Conservation (phyloP, 1,284 basidiomycete genomes). For the Peniophora sp. region DNA sequence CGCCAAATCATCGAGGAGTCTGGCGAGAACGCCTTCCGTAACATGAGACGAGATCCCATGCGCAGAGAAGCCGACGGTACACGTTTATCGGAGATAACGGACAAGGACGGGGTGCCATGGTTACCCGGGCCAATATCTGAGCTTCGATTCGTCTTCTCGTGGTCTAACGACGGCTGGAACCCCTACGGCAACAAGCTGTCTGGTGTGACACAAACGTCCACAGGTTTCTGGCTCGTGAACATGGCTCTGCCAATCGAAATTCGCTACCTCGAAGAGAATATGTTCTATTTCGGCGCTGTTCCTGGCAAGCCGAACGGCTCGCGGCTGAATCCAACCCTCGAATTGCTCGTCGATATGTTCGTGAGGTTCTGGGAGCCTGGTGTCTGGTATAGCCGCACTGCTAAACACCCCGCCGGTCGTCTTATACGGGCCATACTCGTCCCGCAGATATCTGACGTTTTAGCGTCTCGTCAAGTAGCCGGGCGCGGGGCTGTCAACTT, state of each 20-base stretch:
- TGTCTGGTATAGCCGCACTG: background rate
- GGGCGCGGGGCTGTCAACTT: background rate
- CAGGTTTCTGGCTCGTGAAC: background rate
- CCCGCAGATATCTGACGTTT: background rate
- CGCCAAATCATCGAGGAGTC: no score
- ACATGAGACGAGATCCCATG: no score
- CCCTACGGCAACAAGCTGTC: background rate
- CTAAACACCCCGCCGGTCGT: background rate
- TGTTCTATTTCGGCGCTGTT: background rate
- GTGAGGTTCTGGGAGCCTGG: background rate
- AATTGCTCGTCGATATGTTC: background rate
- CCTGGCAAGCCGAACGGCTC: background rate
- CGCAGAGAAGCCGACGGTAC: no score
- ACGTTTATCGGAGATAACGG: no score
- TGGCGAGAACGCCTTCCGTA: no score
- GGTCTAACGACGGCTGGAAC: background rate
- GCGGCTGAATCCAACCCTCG: background rate
- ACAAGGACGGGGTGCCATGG: no score
- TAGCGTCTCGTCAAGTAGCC: background rate
- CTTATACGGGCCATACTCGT: background rate
- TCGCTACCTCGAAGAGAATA: background rate
- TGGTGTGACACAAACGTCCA: background rate
- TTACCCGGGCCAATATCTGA: background rate
- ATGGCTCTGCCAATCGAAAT: background rate
- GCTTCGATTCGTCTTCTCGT: background rate